Conservation (phyloP, 1,139 yeast species). For the Scheffersomyces insectosa region DNA sequence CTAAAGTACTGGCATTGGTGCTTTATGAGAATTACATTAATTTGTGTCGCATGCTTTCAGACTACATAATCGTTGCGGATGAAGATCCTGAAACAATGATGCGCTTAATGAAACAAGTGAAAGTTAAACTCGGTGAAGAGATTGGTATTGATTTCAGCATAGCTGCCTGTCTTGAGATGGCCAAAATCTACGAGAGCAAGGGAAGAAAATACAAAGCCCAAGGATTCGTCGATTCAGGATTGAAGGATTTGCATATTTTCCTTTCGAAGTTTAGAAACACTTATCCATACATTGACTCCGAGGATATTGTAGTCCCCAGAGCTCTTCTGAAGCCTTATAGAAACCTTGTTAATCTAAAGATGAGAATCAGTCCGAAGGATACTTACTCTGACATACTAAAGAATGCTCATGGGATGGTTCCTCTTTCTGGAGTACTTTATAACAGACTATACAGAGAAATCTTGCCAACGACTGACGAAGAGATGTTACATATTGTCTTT, state of each 20-base stretch:
- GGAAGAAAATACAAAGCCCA: slow-evolving; percentile 24
- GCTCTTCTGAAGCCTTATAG: slow-evolving; percentile 20
- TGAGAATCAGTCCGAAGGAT: slow-evolving; percentile 15
- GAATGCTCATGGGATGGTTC: slow-evolving; percentile 6
- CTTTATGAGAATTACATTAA: slow-evolving; percentile 16
- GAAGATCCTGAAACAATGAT: slow-evolving; percentile 27
- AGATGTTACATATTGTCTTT: slow-evolving; percentile 19
- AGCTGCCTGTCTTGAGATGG: slow-evolving; percentile 30
- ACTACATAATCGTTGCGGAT: slow-evolving; percentile 21
- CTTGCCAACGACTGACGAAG: slow-evolving; percentile 10
- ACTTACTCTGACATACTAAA: slow-evolving; percentile 3
- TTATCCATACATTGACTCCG: slow-evolving; percentile 17
- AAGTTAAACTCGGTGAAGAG: slow-evolving; percentile 19
- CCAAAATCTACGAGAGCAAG: slow-evolving; percentile 24
- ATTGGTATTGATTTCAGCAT: slow-evolving; percentile 27
- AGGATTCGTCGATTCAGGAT: slow-evolving; percentile 24
- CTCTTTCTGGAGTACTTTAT: slow-evolving; percentile 22
- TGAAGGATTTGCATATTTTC: slow-evolving; percentile 22
- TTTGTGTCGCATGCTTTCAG: slow-evolving; percentile 27
- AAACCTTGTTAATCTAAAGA: slow-evolving; percentile 17
- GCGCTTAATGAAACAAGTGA: slow-evolving; percentile 30
- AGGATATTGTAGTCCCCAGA: slow-evolving; percentile 19
- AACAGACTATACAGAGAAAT: slow-evolving; percentile 16
- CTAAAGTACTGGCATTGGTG: slow-evolving; percentile 11
- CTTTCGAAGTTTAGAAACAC: slow-evolving; percentile 13